Percentiles rank a stretch among this genome's conserved stretches.
Evolutionary conservation across 306 rosid species (phyloP).

Genomic region (Ziziphus jujuba): DNA sequence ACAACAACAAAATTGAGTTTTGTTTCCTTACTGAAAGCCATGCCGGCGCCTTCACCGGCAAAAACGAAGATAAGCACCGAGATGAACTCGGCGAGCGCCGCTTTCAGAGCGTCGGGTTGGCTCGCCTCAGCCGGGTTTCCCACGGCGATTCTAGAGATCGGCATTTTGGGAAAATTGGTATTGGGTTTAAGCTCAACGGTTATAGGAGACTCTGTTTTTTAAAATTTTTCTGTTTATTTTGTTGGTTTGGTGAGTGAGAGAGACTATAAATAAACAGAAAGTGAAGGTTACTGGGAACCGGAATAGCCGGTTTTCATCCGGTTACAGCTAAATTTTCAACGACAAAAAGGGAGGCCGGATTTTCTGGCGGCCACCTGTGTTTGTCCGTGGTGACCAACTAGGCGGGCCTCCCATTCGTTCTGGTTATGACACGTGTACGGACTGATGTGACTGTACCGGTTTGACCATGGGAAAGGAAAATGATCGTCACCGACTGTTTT

Average conservation of each 20-base stretch:
- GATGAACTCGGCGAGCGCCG: constrained; percentile 73
- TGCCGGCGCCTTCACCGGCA: constrained; percentile 75
- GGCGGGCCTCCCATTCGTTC: constrained; percentile 54
- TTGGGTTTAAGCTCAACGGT: constrained; percentile 3
- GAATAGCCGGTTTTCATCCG: constrained; percentile 27
- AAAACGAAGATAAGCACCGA: constrained; percentile 70
- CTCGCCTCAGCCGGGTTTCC: constrained; percentile 47
- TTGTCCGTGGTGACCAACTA: background rate
- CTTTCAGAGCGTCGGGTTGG: constrained; percentile 45
- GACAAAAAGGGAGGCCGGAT: background rate
- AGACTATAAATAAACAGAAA: constrained; percentile 30
- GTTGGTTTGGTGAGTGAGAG: constrained; percentile 2
- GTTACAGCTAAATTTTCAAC: constrained; percentile 16
- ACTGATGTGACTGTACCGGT: constrained; percentile 21
- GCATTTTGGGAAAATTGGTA: constrained; percentile 32
- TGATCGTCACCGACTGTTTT: constrained; percentile 46
- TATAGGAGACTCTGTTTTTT: background rate
- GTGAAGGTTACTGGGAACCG: constrained; percentile 16
- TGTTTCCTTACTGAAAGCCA: constrained; percentile 59
- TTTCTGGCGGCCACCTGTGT: constrained; percentile 30
- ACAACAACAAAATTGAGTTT: background rate
- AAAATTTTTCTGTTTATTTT: background rate
- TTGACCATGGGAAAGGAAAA: constrained; percentile 25
- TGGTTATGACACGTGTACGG: constrained; percentile 52
- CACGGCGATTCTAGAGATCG: constrained; percentile 50